Conservation (phyloP, 805 yeast genomes). For the Naumovozyma dairenensis region DNA sequence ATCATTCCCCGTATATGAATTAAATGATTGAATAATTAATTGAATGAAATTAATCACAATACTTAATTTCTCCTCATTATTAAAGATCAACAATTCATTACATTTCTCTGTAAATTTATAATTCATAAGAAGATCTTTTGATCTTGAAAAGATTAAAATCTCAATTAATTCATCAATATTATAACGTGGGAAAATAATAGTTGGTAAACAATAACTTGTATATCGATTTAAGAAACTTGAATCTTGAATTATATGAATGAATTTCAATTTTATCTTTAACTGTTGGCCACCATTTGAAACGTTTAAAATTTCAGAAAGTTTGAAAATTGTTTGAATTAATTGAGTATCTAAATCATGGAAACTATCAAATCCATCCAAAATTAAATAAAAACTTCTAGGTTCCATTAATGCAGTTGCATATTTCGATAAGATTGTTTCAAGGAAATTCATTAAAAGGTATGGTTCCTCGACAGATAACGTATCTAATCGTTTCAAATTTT, state of each 20-base stretch:
- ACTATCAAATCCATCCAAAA: conserved; percentile 26
- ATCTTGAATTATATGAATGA: conserved; percentile 20
- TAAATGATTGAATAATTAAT: conserved; percentile 24
- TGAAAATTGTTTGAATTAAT: conserved; percentile 18
- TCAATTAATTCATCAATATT: conserved; percentile 14
- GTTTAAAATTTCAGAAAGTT: conserved; percentile 19
- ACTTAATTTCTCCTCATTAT: conserved; percentile 7
- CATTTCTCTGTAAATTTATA: conserved; percentile 6
- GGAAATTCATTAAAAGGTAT: conserved; percentile 17
- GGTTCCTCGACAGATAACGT: conserved; percentile 26
- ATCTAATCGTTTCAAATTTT: conserved; percentile 19
- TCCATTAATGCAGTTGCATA: no score
- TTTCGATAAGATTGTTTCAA: conserved; percentile 9
- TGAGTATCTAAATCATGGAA: conserved; percentile 27
- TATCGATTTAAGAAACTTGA: conserved; percentile 18
- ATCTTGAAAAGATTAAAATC: conserved; percentile 13
- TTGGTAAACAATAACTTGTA: conserved; percentile 20
- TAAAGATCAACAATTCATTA: conserved; percentile 6
- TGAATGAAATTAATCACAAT: conserved; percentile 20
- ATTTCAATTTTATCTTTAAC: conserved; percentile 16
- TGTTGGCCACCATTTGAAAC: background rate
- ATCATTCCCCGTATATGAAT: conserved; percentile 27
- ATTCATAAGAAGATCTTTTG: conserved; percentile 11
- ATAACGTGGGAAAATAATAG: conserved; percentile 25
- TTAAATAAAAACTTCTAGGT: conserved; percentile 11